These are phyloP conservation scores for Pseudogymnoascus sp. DNA, from an alignment of 2,329 filamentous ascomycete species.

Conservation along the genomic window DNA sequence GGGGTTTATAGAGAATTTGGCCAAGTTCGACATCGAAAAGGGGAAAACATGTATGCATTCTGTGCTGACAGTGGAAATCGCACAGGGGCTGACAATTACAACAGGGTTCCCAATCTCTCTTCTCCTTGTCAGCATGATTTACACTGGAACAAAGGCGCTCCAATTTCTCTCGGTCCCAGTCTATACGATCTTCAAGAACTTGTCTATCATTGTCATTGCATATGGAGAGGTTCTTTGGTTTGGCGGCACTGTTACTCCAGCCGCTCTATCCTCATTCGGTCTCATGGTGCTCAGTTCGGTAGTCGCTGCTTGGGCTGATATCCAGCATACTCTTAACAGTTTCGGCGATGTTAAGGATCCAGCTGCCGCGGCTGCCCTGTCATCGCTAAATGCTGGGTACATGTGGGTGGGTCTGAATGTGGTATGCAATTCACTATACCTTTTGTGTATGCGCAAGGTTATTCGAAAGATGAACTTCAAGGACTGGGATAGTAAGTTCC, in stretches of 20 bases:
- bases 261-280: constrained; percentile 81
- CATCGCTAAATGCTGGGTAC: constrained; percentile 82
- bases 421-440: constrained; percentile 76
- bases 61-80: constrained; percentile 39
- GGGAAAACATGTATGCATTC: constrained; percentile 57
- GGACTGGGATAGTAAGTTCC: constrained; percentile 83
- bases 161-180: constrained; percentile 91
- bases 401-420: constrained; percentile 95
- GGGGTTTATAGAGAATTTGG: constrained; percentile 66
- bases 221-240: constrained; percentile 97
- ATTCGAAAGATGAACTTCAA: constrained; percentile 98
- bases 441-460: constrained; percentile 85
- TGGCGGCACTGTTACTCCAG: constrained; percentile 72
- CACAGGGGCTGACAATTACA: not conserved
- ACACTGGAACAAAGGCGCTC: constrained; percentile 85
- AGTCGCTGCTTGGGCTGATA: constrained; percentile 89
- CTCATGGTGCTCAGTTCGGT: constrained; percentile 89
- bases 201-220: constrained; percentile 92
- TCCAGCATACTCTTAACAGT: constrained; percentile 62
- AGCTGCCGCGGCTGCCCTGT: constrained; percentile 62
- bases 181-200: constrained; percentile 97
- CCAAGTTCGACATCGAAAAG: constrained; percentile 72
- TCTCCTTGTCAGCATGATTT: constrained; percentile 93
- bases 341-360: constrained; percentile 28
- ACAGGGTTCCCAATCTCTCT: constrained; percentile 90